Conservation (phyloP, 805 yeast species). For the Candida multigemmis region DNA sequence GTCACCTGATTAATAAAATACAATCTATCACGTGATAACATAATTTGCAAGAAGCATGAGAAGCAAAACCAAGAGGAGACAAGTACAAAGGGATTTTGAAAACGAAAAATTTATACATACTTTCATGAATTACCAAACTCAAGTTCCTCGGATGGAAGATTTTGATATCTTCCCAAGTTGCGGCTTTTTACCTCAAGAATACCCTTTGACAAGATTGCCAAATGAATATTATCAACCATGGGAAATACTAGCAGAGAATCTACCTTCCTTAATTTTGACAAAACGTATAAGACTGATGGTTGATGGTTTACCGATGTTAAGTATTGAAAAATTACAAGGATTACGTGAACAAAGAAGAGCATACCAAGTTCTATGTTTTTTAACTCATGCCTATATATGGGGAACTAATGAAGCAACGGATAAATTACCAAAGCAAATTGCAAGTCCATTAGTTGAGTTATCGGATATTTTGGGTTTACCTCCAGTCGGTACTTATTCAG, state of each 20-base stretch:
- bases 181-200: conserved; percentile 70
- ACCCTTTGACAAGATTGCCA: conserved; percentile 56
- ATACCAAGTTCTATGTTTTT: conserved; percentile 65
- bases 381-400: conserved; percentile 91
- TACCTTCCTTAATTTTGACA: conserved; percentile 70
- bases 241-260: conserved; percentile 58
- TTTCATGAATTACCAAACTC: not conserved
- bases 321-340: conserved; percentile 33
- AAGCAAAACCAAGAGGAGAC: not conserved
- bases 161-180: conserved; percentile 62
- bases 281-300: conserved; percentile 51
- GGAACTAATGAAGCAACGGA: conserved; percentile 55
- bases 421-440: conserved; percentile 55
- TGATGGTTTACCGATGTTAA: conserved; percentile 54
- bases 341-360: conserved; percentile 67
- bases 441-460: conserved; percentile 59
- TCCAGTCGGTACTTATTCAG: conserved; percentile 83
- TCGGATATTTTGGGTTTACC: conserved; percentile 62
- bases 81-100: not conserved
- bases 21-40: too few species aligned
- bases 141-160: conserved; percentile 32
- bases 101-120: not conserved
- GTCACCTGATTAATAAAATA: not conserved
- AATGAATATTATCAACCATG: conserved; percentile 61
- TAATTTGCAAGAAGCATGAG: too few species aligned